These are phyloP conservation scores for Agrostemma githago DNA, from an alignment of 148 eudicot species.

Conservation along the genomic window DNA sequence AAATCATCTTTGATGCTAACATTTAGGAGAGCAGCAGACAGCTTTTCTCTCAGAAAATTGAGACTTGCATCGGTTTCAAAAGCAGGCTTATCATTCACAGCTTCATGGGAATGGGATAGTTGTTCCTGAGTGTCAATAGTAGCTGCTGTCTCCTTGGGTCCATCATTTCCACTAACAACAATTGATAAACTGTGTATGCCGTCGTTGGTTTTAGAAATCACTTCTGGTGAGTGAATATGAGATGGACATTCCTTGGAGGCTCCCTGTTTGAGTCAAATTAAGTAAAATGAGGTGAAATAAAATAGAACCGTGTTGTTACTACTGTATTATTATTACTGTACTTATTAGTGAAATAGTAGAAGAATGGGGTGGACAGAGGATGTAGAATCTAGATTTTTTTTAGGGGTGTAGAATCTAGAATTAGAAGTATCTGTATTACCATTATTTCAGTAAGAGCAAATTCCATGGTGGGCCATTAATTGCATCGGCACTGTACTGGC, in stretches of 20 bases:
- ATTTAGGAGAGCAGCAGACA: conserved; percentile 79
- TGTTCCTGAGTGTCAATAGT: conserved; percentile 2
- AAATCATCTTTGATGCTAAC: conserved; percentile 79
- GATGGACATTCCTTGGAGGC: conserved; percentile 33
- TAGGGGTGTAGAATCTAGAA: too few species aligned
- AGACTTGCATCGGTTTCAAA: conserved; percentile 25
- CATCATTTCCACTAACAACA: too few species aligned
- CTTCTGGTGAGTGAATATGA: conserved; percentile 50
- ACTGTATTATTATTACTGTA: too few species aligned
- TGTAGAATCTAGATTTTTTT: too few species aligned
- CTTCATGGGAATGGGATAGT: background rate
- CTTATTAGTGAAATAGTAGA: too few species aligned
- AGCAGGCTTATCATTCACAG: conserved; percentile 5
- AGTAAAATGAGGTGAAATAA: background rate
- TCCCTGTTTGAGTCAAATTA: conserved; percentile 39
- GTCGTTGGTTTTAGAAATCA: conserved; percentile 35
- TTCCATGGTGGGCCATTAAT: background rate
- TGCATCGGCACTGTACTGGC: background rate
- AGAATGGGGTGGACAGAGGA: too few species aligned
- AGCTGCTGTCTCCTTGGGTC: background rate
- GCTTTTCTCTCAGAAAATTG: conserved; percentile 57
- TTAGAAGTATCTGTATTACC: background rate
- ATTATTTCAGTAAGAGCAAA: background rate
- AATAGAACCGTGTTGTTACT: too few species aligned
- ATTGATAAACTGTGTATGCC: background rate